A percentile compares a stretch with the other conserved stretches of the same genome.
Evolutionary conservation across 331 rosid genomes (phyloP).

Genomic region (Quercus lobata): DNA sequence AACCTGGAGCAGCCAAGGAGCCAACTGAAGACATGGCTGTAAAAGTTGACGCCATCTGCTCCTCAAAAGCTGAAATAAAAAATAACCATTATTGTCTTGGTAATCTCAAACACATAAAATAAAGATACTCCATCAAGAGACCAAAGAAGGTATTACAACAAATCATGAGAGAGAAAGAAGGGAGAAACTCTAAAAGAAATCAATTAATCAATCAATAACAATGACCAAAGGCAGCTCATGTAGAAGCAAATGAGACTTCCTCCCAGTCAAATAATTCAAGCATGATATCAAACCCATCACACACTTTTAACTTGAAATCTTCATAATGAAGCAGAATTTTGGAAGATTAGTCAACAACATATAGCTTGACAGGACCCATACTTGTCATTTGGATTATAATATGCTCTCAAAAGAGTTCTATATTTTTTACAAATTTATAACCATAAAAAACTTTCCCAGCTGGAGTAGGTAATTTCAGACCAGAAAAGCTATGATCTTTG

Average conservation of each 20-base stretch:
- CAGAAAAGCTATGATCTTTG: no score
- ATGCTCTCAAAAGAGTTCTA: background rate
- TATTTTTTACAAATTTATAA: background rate
- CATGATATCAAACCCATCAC: no score
- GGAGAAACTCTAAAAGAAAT: background rate
- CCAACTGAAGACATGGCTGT: conserved; percentile 62
- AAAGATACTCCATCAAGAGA: background rate
- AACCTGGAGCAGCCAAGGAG: conserved; percentile 47
- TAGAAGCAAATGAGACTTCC: background rate
- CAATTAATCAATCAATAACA: background rate
- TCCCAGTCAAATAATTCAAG: no score
- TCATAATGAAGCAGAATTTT: no score
- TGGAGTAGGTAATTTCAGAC: no score
- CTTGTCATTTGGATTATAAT: no score
- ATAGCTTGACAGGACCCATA: no score
- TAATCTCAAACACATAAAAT: background rate
- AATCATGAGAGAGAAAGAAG: background rate
- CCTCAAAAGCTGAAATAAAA: background rate
- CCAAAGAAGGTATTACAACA: background rate
- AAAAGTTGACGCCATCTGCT: conserved; percentile 70
- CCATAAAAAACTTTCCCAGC: background rate
- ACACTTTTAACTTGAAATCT: no score
- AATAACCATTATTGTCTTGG: background rate
- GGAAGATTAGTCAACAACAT: no score
- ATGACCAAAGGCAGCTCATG: background rate